Base-by-base conservation (phyloP, 805 yeast species). In the Candida germanica region DNA sequence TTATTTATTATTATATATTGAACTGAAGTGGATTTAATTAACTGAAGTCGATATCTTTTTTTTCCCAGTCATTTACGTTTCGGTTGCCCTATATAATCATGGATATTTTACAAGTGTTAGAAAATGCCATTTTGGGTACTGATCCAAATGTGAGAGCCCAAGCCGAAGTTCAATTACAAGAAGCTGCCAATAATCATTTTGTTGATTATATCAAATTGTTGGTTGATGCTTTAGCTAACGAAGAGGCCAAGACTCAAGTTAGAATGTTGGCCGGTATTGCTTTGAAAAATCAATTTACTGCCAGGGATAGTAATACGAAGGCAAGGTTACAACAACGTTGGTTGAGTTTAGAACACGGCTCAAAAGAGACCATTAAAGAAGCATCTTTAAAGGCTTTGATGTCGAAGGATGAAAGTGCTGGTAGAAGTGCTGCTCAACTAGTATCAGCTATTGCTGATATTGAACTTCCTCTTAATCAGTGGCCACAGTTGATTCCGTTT, bases 401-500 rank as follows among this genome's bases (percentile, higher is more conserved):
- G 38, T 71, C 85, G 12, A 56, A 66, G n/a, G 77, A 79, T 50
- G 84, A 77, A 46, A 76, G 87, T 52, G 96, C 91, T 38, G 93
- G 95, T 21, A 79, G 80, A 39, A 75, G 95, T 19, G 83, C 91
- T 17, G 96, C 98, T 16, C 97, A 91, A 67, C 71, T 91, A 47
- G 91, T 93, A 34, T 95, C 98, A 22, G 95, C 97, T 8, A 86
- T 93, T 50, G 98, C 97, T n/a, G 91, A 83, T 45, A 86, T 91
- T 39, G 98, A 93, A 59, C 71, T 93, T 46, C 97, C 97, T 30
- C 68, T 83, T 44, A 73, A 73, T 46, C 87, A 83, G 54, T 93
- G 98, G 98, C 80, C 83, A 18, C 91, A 84, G 42, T 73, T 93
- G 53, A 86, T 91, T 66, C 77, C 80, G 36, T 75, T 77, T 27